phyloP scores from a whole-genome alignment of 805 yeast species.

The Schizosaccharomyces lindneri region DNA sequence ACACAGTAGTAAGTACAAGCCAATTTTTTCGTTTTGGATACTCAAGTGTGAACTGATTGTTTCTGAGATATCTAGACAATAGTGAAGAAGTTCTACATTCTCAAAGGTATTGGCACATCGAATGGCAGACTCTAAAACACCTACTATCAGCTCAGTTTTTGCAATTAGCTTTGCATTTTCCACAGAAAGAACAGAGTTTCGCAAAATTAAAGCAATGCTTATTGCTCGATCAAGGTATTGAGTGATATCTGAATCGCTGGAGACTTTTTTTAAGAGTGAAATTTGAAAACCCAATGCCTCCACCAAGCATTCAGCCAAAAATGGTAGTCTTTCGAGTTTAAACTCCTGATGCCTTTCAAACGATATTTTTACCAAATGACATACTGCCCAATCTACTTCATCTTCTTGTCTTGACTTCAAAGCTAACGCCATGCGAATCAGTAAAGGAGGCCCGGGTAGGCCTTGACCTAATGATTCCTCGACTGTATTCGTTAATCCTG shows the following conservation, averaged over 20 bases:
- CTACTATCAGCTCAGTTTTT: slow-evolving; percentile 23
- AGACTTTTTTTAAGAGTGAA: slow-evolving; percentile 3
- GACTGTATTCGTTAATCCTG: not conserved
- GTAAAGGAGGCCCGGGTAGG: not conserved
- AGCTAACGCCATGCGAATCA: slow-evolving; percentile 46
- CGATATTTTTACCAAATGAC: slow-evolving; percentile 23
- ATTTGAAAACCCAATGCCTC: slow-evolving; percentile 18
- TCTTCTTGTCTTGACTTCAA: slow-evolving; percentile 35
- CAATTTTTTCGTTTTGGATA: slow-evolving; percentile 52
- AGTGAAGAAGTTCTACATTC: slow-evolving; percentile 32
- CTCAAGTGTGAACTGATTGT: slow-evolving; percentile 50
- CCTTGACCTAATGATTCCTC: not conserved
- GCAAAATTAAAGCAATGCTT: slow-evolving; percentile 38
- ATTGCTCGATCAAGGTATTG: slow-evolving; percentile 13
- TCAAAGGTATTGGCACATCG: slow-evolving; percentile 15
- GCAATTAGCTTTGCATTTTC: slow-evolving; percentile 61
- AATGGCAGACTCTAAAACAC: slow-evolving; percentile 19
- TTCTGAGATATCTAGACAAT: slow-evolving; percentile 59
- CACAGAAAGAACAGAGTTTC: slow-evolving; percentile 67
- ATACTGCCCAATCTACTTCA: slow-evolving; percentile 52
- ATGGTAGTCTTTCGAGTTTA: slow-evolving; percentile 20
- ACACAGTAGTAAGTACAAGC: slow-evolving; percentile 32
- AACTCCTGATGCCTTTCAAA: slow-evolving; percentile 27
- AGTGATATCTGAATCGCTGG: not conserved
- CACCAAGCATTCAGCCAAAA: slow-evolving; percentile 17